A percentile compares a stretch with the other conserved stretches of the same genome.
phyloP scores from a whole-genome alignment of 176 grass and related monocot genomes.

The Ensete ventricosum region DNA sequence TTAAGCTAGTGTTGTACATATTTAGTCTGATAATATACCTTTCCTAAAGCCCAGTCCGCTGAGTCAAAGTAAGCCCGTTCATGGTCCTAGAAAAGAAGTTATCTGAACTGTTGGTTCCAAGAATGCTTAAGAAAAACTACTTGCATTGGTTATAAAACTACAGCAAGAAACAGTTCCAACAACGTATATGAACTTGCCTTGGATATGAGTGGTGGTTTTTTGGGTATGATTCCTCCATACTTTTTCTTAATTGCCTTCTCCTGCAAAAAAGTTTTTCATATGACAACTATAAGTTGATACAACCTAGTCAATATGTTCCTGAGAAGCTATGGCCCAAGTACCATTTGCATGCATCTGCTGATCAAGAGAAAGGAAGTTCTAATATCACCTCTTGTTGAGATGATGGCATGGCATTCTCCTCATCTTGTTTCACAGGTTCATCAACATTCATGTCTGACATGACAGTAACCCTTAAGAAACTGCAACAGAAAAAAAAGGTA shows the following conservation, averaged over 20 bases:
- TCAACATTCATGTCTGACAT: slow-evolving; percentile 1
- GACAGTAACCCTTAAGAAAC: neutral
- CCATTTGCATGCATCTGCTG: neutral
- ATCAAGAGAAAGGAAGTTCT: neutral
- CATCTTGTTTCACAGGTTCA: slow-evolving; percentile 40
- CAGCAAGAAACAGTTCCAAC: too few species aligned
- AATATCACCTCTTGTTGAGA: slow-evolving; percentile 45
- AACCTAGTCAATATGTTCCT: neutral
- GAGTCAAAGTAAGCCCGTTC: slow-evolving; percentile 12
- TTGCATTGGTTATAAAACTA: too few species aligned
- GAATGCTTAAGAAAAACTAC: too few species aligned
- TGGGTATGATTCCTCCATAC: slow-evolving; percentile 64
- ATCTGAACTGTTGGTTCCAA: too few species aligned
- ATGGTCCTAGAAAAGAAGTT: slow-evolving; percentile 13
- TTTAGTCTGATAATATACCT: slow-evolving; percentile 1
- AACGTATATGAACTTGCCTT: slow-evolving; percentile 33
- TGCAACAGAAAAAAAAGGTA: neutral
- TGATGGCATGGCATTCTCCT: slow-evolving; percentile 42
- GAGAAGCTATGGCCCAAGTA: slow-evolving; percentile 10
- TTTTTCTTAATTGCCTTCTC: slow-evolving; percentile 74
- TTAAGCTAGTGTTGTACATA: too few species aligned
- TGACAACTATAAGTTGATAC: neutral
- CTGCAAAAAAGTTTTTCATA: slow-evolving; percentile 21
- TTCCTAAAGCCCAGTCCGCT: slow-evolving; percentile 12
- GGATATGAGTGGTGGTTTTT: slow-evolving; percentile 82